These are phyloP conservation scores for Aspergillus puulaauensis DNA, from an alignment of 2,329 filamentous ascomycete genomes.

Conservation along the genomic window DNA sequence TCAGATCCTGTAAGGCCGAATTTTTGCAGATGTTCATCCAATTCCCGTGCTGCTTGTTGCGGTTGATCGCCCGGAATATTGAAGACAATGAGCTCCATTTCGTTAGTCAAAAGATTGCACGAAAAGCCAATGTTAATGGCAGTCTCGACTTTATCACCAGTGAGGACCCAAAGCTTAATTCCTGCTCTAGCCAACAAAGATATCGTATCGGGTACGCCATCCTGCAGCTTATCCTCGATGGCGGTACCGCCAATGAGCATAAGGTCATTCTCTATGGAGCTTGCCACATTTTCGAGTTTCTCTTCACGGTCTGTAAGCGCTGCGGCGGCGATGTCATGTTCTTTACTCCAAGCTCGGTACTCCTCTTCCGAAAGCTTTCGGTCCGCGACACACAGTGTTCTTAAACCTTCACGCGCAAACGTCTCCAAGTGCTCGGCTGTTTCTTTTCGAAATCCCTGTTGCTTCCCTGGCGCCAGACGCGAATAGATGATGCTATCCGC, in stretches of 20 bases:
- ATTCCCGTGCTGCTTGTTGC: constrained; percentile 63
- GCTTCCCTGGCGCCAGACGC: constrained; percentile 78
- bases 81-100: constrained; percentile 93
- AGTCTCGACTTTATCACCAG: constrained; percentile 97
- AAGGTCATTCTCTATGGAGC: constrained; percentile 86
- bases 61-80: constrained; percentile 77
- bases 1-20: constrained; percentile 84
- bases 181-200: constrained; percentile 85
- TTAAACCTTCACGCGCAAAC: constrained; percentile 92
- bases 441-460: constrained; percentile 74
- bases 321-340: constrained; percentile 83
- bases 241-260: constrained; percentile 88
- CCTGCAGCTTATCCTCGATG: constrained; percentile 94
- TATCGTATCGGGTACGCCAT: constrained; percentile 95
- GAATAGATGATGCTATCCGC: constrained; percentile 97
- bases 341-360: constrained; percentile 79
- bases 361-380: constrained; percentile 76
- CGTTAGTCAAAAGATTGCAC: constrained; percentile 93
- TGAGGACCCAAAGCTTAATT: constrained; percentile 98
- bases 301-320: constrained; percentile 85
- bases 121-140: constrained; percentile 99
- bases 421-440: constrained; percentile 95
- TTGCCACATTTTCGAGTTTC: constrained; percentile 85
- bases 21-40: constrained; percentile 69
- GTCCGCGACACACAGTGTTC: constrained; percentile 91